Percentiles rank a stretch among this genome's conserved stretches.
Conservation (phyloP, 345 rosid species). For the Melastoma malabathricum region DNA sequence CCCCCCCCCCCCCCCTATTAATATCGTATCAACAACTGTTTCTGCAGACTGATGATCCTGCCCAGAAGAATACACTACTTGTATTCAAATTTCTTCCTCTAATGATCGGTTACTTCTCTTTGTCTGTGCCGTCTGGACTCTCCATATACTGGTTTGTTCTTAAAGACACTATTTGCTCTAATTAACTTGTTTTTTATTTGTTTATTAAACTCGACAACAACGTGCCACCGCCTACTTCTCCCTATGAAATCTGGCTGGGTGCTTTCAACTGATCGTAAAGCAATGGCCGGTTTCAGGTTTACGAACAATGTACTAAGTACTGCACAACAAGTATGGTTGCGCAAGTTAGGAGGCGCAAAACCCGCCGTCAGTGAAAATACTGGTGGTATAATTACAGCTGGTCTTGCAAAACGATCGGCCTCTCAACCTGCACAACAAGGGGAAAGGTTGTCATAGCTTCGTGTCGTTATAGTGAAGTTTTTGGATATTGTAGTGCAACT, state of each 20-base stretch:
- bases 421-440: slow-evolving; percentile 57
- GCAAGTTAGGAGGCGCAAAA: slow-evolving; percentile 87
- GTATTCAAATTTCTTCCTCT: slow-evolving; percentile 93
- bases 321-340: slow-evolving; percentile 93
- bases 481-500: no score
- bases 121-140: slow-evolving; percentile 97
- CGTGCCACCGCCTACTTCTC: background rate
- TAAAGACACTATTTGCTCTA: no score
- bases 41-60: slow-evolving; percentile 82
- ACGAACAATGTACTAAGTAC: slow-evolving; percentile 91
- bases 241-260: no score
- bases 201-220: no score
- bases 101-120: slow-evolving; percentile 97
- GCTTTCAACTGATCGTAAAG: no score
- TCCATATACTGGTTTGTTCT: slow-evolving; percentile 83
- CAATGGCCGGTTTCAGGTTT: slow-evolving; percentile 41
- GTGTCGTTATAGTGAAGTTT: no score
- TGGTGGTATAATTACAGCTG: slow-evolving; percentile 76
- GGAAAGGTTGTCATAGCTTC: slow-evolving; percentile 37
- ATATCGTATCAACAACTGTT: slow-evolving; percentile 4
- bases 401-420: slow-evolving; percentile 75
- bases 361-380: slow-evolving; percentile 72
- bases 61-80: slow-evolving; percentile 93
- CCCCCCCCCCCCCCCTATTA: background rate
- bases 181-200: no score